Base-by-base conservation (phyloP, 2,329 filamentous ascomycete species). In the Trichoderma polysporum region DNA sequence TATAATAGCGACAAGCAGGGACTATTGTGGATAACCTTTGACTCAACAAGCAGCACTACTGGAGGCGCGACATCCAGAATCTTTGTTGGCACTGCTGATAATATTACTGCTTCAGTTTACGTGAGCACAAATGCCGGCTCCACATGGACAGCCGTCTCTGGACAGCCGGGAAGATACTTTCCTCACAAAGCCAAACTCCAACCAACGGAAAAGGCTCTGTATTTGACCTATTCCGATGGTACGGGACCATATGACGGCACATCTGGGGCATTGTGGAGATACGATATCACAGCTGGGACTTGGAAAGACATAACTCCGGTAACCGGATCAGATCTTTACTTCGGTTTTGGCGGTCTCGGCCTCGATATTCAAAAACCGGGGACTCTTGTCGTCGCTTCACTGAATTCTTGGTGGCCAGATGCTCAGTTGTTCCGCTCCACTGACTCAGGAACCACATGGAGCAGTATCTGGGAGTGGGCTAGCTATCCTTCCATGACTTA, bases 381-480 rank as follows among this genome's bases (percentile, higher is more conserved):
- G 0, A 63, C 60, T 2, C 60, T 63, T 41, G 60, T 63, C 6
- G 60, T 63, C 9, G 60, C 60, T 22, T 63, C 60, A 13, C 35
- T 63, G 5, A 63, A 63, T 27, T 63, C 60, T 13, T 63, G 60
- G 60, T 63, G 60, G 60, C 60, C 60, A 17, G 60, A 63, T 54
- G 60, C 60, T 12, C 60, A 63, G 15, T 9, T 63, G 1, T 63
- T 63, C 17, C 60, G 60, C 13, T 63, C 60, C 3, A 63, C 33
- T 12, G 60, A 63, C 27, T 63, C 60, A 1, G 60, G 60, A n/a
- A 45, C 60, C 1, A 63, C 60, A 12, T 63, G 60, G 60, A 63
- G 60, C 12, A n/a, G 17, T 2, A 41, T 63, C 3, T 63, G 60
- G 60, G 25, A 39, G 15, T 63, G 60, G 60, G 60, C 60, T 9